Evolutionary conservation across 345 rosid species (phyloP), one percentile per base, ranked within the genome.

Genomic region (Aethionema arabicum): DNA sequence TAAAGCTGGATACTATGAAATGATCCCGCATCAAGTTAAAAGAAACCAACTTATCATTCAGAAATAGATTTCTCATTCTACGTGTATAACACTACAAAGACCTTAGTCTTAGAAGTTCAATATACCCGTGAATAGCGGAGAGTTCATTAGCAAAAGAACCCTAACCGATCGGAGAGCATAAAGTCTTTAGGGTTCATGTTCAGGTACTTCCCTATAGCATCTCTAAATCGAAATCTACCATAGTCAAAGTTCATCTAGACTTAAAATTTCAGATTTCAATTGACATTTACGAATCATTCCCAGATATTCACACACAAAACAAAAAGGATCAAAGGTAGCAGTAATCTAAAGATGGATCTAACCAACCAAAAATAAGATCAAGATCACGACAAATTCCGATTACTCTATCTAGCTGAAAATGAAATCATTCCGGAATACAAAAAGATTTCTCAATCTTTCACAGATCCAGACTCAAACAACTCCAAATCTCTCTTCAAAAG

Each of bases 271-370:
- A 58, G 56, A 50, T 64, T 51, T 32, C 54, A 51, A 16, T 5
- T 43, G 54, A 30, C 15, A 30, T 35, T 27, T 43, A 56, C 40
- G 38, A 58, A 65, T 31, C 66, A 52, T 71, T 44, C 38, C 66
- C 52, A 56, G 59, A 33, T 33, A 47, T 32, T 9, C 12, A 15
- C 6, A 64, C 27, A 43, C 5, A 29, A 42, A 57, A 31, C 14
- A 30, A 31, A 27, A 41, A 7, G 6, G 3, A n/a, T 3, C 14
- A 44, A 29, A 16, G 13, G 4, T 46, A 32, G 30, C 35, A 53
- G 52, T 48, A 35, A 52, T 52, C 66, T 36, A 55, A 36, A 8
- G 8, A 46, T 59, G 31, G 75, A 71, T 64, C 66, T 57, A 70
- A 33, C 54, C 3, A 42, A 51, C 62, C 52, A 41, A 4, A 10